phyloP scores from a whole-genome alignment of 768 basidiomycete species.

The Tricholoma bakamatsutake region DNA sequence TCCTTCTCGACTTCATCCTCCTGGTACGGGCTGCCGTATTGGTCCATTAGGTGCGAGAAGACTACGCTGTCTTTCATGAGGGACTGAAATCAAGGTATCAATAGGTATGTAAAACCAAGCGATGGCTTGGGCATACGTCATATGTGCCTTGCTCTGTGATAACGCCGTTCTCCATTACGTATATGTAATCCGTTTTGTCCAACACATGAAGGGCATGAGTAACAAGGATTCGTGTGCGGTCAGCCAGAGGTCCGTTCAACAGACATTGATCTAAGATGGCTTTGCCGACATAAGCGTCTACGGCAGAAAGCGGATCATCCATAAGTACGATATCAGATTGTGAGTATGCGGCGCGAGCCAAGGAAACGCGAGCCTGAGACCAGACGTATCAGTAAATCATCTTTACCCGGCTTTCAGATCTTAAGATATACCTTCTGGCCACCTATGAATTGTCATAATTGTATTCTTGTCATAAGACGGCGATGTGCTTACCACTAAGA shows the following conservation, averaged over 20 bases:
- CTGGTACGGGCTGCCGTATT: constrained; percentile 41
- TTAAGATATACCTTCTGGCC: constrained; percentile 31
- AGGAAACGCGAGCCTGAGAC: constrained; percentile 53
- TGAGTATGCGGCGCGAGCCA: constrained; percentile 76
- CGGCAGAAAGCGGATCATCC: constrained; percentile 78
- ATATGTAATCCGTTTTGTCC: constrained; percentile 56
- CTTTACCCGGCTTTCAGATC: constrained; percentile 26
- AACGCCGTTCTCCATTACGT: constrained; percentile 52
- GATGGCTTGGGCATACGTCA: constrained; percentile 24
- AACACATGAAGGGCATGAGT: constrained; percentile 57
- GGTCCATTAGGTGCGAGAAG: constrained; percentile 49
- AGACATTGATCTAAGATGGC: constrained; percentile 59
- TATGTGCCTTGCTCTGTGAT: constrained; percentile 64
- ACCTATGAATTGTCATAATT: constrained; percentile 15
- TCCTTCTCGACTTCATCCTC: constrained; percentile 25
- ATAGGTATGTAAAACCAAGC: not conserved
- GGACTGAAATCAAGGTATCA: constrained; percentile 24
- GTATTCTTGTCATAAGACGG: not conserved
- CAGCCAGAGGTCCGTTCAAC: constrained; percentile 42
- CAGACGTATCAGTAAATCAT: constrained; percentile 18
- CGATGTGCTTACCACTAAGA: constrained; percentile 41
- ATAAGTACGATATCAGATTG: constrained; percentile 67
- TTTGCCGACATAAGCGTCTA: constrained; percentile 73
- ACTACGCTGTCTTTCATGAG: constrained; percentile 37
- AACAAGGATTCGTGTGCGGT: constrained; percentile 55